phyloP scores from a whole-genome alignment of 129 eudicot species.

The Centrapalus pauciflorus region DNA sequence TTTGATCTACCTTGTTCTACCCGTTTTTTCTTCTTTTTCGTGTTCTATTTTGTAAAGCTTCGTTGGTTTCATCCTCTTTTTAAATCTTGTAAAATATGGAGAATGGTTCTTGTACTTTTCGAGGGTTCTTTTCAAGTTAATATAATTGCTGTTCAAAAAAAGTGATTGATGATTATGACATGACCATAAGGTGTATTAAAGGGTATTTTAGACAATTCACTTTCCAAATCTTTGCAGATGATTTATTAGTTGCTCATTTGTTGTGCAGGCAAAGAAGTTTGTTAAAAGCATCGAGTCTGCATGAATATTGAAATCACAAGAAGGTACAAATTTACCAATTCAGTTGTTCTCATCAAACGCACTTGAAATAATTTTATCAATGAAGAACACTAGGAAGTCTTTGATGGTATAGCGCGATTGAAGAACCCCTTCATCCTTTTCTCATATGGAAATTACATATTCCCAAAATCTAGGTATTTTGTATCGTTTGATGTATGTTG shows the following conservation, averaged over 20 bases:
- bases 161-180: too few species aligned
- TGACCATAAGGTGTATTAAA: background rate
- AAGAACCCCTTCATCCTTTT: background rate
- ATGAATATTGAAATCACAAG: conserved; percentile 20
- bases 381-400: conserved; percentile 3
- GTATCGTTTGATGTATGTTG: background rate
- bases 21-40: too few species aligned
- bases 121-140: too few species aligned
- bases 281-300: conserved; percentile 59
- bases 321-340: background rate
- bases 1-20: too few species aligned
- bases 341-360: background rate
- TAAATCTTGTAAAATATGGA: too few species aligned
- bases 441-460: background rate
- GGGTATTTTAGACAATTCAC: background rate
- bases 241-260: conserved; percentile 15
- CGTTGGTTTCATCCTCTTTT: too few species aligned
- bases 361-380: conserved; percentile 20
- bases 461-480: conserved; percentile 7
- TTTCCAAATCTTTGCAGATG: background rate
- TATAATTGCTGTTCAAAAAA: too few species aligned
- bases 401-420: background rate
- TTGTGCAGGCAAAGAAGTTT: conserved; percentile 68
- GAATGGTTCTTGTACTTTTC: too few species aligned
- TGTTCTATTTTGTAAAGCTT: background rate